These are phyloP conservation scores for Boechera divaricarpa DNA, from an alignment of 345 rosid genomes.

Conservation along the genomic window DNA sequence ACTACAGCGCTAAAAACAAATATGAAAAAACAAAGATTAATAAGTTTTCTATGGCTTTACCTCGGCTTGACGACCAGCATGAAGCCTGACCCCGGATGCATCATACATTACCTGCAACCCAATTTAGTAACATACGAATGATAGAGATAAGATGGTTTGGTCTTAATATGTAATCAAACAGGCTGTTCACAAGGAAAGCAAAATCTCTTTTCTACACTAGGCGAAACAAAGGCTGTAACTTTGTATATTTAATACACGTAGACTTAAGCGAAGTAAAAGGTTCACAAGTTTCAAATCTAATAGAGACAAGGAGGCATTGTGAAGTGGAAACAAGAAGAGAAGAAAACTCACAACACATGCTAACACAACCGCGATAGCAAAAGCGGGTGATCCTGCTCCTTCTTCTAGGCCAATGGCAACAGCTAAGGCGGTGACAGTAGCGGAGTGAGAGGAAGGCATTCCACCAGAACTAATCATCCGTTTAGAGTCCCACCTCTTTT, in stretches of 20 bases:
- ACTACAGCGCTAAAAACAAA: slow-evolving; percentile 2
- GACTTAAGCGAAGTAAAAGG: background rate
- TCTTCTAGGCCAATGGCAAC: slow-evolving; percentile 82
- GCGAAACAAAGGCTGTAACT: background rate
- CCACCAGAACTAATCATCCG: slow-evolving; percentile 89
- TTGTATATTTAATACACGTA: background rate
- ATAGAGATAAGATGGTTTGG: slow-evolving; percentile 13
- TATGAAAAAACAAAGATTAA: background rate
- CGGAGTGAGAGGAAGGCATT: slow-evolving; percentile 97
- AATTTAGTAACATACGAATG: background rate
- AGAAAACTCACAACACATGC: slow-evolving; percentile 78
- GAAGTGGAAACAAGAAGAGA: background rate
- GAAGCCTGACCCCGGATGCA: slow-evolving; percentile 94
- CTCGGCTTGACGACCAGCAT: slow-evolving; percentile 99
- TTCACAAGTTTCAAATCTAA: background rate
- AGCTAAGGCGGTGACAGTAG: slow-evolving; percentile 91
- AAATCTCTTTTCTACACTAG: background rate
- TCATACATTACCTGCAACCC: slow-evolving; percentile 90
- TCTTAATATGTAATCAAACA: background rate
- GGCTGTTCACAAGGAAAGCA: slow-evolving; percentile 1
- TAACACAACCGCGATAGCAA: slow-evolving; percentile 83
- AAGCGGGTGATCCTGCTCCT: slow-evolving; percentile 76
- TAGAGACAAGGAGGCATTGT: background rate
- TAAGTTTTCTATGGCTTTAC: slow-evolving; percentile 47
- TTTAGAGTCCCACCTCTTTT: slow-evolving; percentile 94